phyloP scores from a whole-genome alignment of 2,329 filamentous ascomycete species.

The Colletotrichum chlorophyti region DNA sequence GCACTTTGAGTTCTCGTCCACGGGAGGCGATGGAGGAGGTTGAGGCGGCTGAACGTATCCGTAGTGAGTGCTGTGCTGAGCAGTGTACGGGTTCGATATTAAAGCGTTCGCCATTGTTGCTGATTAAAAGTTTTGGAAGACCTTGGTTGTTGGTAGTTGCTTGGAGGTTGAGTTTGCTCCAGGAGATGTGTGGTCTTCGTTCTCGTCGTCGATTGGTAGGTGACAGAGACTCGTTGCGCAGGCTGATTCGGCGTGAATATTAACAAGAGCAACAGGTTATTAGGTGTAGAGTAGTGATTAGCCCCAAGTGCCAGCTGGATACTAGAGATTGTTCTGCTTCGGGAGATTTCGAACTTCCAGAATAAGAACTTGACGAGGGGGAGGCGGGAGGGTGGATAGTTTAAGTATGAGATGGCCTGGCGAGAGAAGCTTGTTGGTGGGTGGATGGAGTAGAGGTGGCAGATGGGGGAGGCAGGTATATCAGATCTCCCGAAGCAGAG shows the following conservation, averaged over 20 bases:
- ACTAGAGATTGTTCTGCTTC: constrained; percentile 36
- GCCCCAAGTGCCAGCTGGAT: constrained; percentile 44
- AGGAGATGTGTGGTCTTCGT: constrained; percentile 1
- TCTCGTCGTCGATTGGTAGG: constrained; percentile 19
- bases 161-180: constrained; percentile 3
- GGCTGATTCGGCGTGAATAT: constrained; percentile 28
- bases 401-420: constrained; percentile 49
- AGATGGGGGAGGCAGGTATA: constrained; percentile 34
- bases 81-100: constrained; percentile 49
- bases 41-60: constrained; percentile 59
- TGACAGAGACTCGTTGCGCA: constrained; percentile 4
- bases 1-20: constrained; percentile 77
- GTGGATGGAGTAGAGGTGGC: constrained; percentile 30
- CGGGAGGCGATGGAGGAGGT: constrained; percentile 76
- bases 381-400: constrained; percentile 45
- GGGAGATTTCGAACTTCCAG: constrained; percentile 32
- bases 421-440: constrained; percentile 52
- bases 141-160: constrained; percentile 21
- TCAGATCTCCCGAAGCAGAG: constrained; percentile 38
- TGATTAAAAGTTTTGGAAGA: constrained; percentile 11
- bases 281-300: constrained; percentile 35
- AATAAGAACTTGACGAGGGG: constrained; percentile 18
- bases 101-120: constrained; percentile 35
- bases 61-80: constrained; percentile 56
- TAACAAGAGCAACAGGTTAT: constrained; percentile 34